Evolutionary conservation across 2,329 filamentous ascomycete species (phyloP), one percentile per base, ranked within the genome.

Genomic region (Amylocarpus encephaloides): DNA sequence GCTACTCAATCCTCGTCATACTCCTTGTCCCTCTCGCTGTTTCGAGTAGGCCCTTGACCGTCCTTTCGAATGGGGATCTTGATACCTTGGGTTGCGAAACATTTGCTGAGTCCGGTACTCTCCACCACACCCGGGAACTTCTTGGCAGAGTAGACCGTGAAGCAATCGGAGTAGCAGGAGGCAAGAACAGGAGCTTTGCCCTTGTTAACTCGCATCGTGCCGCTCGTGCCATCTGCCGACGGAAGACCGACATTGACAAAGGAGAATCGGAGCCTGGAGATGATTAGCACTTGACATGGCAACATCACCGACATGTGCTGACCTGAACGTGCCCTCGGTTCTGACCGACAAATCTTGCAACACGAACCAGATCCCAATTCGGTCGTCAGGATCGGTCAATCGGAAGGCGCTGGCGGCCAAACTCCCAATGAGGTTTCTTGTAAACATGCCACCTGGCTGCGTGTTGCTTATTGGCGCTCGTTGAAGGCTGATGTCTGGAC

Each of bases 41-140:
- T 61, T 30, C 46, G 38, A 18, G 54, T 48, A 9, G 58, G 53
- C 19, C 43, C 49, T 26, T 51, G 53, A 2, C 85, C 83, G 63
- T 96, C 92, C 69, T 96, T 96, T 18, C 92, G 76, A 48, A 97
- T 96, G 0, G 92, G 92, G 19, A 97, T 96, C 70, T 96, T 96
- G 70, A 95, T 95, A 19, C 93, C 93, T 64, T 98, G 93, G 1
- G 80, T 77, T 3, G 93, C 92, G 70, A 98, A 97, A 54, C 83
- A 88, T 68, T 94, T 95, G 76, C 91, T 96, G 15, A 97, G 73
- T 3, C 82, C 71, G 0, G 93, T 98, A 67, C 87, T 94, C 67
- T 97, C 92, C 51, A 95, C 95, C 1, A 98, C 93, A 36, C 93
- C 93, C 0, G 93, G 93, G 68, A 98, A 98, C 64, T 96, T 96